Base-by-base conservation (phyloP, 2,329 filamentous ascomycete species). In the Allantophomopsis lycopodina region DNA sequence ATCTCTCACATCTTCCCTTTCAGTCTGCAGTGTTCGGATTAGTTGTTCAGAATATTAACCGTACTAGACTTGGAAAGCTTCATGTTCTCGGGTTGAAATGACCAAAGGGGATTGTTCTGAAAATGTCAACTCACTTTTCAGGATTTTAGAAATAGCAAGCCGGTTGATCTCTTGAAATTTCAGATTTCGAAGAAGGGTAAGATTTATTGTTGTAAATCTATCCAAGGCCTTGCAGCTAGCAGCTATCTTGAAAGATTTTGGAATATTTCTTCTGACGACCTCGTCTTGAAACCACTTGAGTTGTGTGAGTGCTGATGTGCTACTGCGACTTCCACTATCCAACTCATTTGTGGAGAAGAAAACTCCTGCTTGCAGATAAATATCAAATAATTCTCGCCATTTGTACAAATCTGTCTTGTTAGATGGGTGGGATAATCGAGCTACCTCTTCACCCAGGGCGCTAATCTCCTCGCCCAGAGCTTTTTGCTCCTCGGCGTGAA, bases 111-210 rank as follows among this genome's bases (percentile, higher is more conserved):
- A 14, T 4, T 13, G 6, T 5, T 15, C 7, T 34, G 46, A 16
- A 40, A 17, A 14, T 18, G 12, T 35, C 18, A 7, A 58, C 71
- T 45, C 56, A 82, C 79, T 94, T 58, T 94, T 94, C 39, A 94
- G 61, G 38, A 94, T 94, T 58, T 94, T 94, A 28, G 65, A 65
- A 50, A 91, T 75, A 1, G 86, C 86, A 21, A 71, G 71, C 47
- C 75, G 73, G 51, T 94, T 93, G 47, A 93, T 77, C 54, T 91
- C 85, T 51, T 88, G 83, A 49, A 93, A 94, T 43, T 79, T 78
- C 46, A 94, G 67, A 38, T 82, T 81, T 44, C 79, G 79, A n/a
- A 93, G 66, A n/a, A 94, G 68, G 39, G 74, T 70, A 17, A 73
- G 64, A 54, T 94, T 94, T 49, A 93, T 68, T 36, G 69, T 63